These are phyloP conservation scores for Solanum hybrid DNA, from an alignment of 305 asterid species.

Conservation along the genomic window DNA sequence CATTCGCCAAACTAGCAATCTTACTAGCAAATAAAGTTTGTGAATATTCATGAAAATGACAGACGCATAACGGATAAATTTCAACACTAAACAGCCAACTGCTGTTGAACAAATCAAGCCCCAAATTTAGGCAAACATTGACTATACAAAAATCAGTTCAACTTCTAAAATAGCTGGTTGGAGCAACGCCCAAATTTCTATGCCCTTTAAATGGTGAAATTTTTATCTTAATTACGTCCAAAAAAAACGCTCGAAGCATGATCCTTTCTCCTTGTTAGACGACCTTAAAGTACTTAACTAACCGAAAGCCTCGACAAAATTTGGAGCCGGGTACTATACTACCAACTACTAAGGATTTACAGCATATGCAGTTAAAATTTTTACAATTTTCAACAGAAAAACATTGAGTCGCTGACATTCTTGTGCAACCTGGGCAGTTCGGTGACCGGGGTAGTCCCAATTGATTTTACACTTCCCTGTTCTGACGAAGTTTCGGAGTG, in stretches of 20 bases:
- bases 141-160: neutral
- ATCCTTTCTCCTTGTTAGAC: neutral
- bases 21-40: neutral
- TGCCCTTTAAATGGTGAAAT: neutral
- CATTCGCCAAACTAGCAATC: neutral
- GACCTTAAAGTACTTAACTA: neutral
- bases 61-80: neutral
- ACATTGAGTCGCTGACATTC: conserved; percentile 69
- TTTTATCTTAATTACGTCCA: neutral
- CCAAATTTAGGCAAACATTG: neutral
- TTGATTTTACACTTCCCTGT: conserved; percentile 19
- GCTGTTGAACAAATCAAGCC: neutral
- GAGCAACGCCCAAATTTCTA: neutral
- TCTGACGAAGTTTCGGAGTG: conserved; percentile 46
- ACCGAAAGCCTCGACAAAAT: neutral
- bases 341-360: conserved; percentile 4
- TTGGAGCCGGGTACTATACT: neutral
- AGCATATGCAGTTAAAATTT: neutral
- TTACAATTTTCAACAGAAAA: conserved; percentile 53
- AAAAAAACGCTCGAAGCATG: neutral
- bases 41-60: neutral
- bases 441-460: conserved; percentile 30
- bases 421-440: conserved; percentile 68
- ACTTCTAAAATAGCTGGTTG: neutral
- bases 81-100: neutral